These are phyloP conservation scores for Phytophthora sojae DNA, from an alignment of 352 stramenopile species.

Conservation along the genomic window DNA sequence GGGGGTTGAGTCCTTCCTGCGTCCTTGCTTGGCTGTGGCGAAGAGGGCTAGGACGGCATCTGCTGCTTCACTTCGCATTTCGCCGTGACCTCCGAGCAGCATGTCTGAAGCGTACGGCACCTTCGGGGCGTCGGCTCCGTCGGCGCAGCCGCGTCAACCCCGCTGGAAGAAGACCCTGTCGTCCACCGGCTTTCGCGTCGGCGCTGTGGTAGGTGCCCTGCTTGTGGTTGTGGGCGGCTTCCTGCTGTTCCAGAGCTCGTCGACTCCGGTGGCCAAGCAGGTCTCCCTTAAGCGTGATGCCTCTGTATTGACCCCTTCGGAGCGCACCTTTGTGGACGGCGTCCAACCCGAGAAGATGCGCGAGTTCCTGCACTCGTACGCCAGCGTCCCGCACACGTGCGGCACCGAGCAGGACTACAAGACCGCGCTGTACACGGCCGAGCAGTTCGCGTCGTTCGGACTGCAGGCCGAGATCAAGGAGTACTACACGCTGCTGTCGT, in stretches of 20 bases:
- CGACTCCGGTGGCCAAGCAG: slow-evolving; percentile 10
- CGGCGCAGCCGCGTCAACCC: slow-evolving; percentile 3
- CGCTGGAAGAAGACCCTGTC: slow-evolving; percentile 27
- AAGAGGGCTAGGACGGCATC: neutral
- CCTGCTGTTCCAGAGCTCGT: slow-evolving; percentile 28
- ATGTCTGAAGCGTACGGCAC: slow-evolving; percentile 41
- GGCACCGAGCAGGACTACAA: slow-evolving; percentile 37
- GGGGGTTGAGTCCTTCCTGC: slow-evolving; percentile 24
- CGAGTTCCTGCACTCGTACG: slow-evolving; percentile 40
- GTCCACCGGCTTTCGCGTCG: slow-evolving; percentile 21
- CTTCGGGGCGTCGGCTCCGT: slow-evolving; percentile 17
- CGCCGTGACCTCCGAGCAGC: slow-evolving; percentile 6
- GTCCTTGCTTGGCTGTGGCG: slow-evolving; percentile 6
- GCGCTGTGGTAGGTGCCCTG: slow-evolving; percentile 16
- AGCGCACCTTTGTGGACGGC: slow-evolving; percentile 25
- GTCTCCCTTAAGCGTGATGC: slow-evolving; percentile 19
- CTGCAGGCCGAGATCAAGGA: slow-evolving; percentile 67
- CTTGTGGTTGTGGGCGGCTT: slow-evolving; percentile 33
- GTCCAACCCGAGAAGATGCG: slow-evolving; percentile 32
- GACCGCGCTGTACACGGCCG: slow-evolving; percentile 42
- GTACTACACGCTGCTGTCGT: slow-evolving; percentile 73
- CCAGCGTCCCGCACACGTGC: slow-evolving; percentile 44
- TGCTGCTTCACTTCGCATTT: slow-evolving; percentile 28
- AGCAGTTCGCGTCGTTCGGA: slow-evolving; percentile 46
- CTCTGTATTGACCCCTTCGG: slow-evolving; percentile 18